Percentiles rank a stretch among this genome's conserved stretches.
Conservation (phyloP, 2,329 filamentous ascomycete genomes). For the Venturiaceae sp. region DNA sequence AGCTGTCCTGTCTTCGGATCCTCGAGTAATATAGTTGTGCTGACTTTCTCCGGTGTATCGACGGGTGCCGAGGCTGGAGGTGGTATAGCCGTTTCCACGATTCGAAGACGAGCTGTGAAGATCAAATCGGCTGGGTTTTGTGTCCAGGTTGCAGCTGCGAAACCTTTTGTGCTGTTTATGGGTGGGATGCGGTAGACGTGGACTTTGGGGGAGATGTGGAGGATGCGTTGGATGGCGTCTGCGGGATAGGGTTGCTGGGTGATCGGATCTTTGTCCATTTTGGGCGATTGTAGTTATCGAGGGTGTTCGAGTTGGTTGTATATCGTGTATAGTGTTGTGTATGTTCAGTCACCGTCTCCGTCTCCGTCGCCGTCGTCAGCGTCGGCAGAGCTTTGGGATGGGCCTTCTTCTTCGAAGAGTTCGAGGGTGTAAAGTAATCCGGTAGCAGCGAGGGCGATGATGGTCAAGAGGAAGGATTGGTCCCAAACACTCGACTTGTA, state of each 20-base stretch:
- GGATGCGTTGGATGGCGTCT: slow-evolving; percentile 75
- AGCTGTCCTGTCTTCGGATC: slow-evolving; percentile 62
- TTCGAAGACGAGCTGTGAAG: slow-evolving; percentile 73
- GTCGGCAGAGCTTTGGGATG: background rate
- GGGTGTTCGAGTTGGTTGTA: background rate
- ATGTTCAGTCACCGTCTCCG: slow-evolving; percentile 1
- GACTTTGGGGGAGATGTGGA: slow-evolving; percentile 64
- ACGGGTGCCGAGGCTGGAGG: slow-evolving; percentile 16
- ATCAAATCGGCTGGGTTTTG: slow-evolving; percentile 58
- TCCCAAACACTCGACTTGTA: slow-evolving; percentile 1
- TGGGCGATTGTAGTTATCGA: background rate
- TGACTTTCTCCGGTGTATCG: slow-evolving; percentile 45
- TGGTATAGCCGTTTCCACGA: slow-evolving; percentile 62
- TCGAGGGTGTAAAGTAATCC: slow-evolving; percentile 1
- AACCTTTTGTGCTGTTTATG: slow-evolving; percentile 65
- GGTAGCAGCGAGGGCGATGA: background rate
- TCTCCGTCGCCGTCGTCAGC: background rate
- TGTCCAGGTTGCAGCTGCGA: slow-evolving; percentile 72
- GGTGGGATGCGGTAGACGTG: slow-evolving; percentile 87
- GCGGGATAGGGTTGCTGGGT: slow-evolving; percentile 58
- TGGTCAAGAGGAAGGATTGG: slow-evolving; percentile 5
- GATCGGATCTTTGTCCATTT: slow-evolving; percentile 60
- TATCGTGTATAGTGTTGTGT: background rate
- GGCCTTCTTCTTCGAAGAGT: background rate
- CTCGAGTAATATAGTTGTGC: slow-evolving; percentile 69